These are phyloP conservation scores for Pyrrhoderma noxium DNA, from an alignment of 1,284 basidiomycete species.

Conservation along the genomic window DNA sequence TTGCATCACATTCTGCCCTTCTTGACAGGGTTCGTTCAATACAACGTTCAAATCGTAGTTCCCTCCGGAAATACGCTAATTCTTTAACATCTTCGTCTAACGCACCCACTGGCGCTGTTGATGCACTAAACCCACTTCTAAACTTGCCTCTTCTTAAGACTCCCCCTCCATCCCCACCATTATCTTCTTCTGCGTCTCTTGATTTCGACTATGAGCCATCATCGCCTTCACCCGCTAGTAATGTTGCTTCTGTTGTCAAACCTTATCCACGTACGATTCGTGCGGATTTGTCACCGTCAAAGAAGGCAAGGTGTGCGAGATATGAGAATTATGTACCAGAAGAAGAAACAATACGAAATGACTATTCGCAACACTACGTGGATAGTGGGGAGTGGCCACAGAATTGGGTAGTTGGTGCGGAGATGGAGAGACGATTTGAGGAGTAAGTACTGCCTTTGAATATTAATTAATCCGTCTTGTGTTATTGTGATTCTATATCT, in stretches of 20 bases:
- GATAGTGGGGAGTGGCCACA: conserved; percentile 87
- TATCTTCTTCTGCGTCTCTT: conserved; percentile 21
- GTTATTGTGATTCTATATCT: too few species aligned
- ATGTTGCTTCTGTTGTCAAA: conserved; percentile 37
- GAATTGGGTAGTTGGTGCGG: conserved; percentile 83
- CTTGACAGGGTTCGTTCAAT: conserved; percentile 31
- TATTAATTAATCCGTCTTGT: not conserved
- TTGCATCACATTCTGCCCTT: conserved; percentile 35
- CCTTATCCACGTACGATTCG: conserved; percentile 32
- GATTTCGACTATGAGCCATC: conserved; percentile 13
- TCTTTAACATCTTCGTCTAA: conserved; percentile 25
- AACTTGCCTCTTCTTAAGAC: conserved; percentile 28
- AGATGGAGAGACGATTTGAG: conserved; percentile 80
- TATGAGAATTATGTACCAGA: conserved; percentile 79
- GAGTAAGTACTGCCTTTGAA: conserved; percentile 58
- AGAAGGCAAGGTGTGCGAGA: conserved; percentile 57
- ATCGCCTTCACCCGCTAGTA: conserved; percentile 37
- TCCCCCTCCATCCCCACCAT: conserved; percentile 33
- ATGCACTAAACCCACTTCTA: conserved; percentile 39
- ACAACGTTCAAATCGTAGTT: conserved; percentile 32
- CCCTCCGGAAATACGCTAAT: conserved; percentile 27
- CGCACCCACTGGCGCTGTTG: conserved; percentile 24
- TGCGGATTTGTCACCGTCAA: conserved; percentile 57
- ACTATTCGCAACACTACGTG: conserved; percentile 88
- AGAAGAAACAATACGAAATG: conserved; percentile 92